Conservation (phyloP, 805 yeast species). For the Diddensiella transvaalensis region DNA sequence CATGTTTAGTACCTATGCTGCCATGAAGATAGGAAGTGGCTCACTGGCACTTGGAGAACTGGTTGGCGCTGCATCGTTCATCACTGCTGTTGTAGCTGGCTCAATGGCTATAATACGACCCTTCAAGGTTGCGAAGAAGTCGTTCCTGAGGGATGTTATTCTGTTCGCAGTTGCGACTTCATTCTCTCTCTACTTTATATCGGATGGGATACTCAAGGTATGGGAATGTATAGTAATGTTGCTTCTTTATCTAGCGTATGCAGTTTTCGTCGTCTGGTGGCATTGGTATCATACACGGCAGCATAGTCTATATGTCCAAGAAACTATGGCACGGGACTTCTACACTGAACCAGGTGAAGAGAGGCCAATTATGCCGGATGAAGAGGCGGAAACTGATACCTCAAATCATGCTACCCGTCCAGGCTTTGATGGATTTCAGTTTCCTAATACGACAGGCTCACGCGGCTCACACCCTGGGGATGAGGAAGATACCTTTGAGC, state of each 20-base stretch:
- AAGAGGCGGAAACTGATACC: constrained; percentile 14
- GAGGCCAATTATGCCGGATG: constrained; percentile 19
- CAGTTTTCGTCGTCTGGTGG: constrained; percentile 45
- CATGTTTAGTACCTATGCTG: constrained; percentile 76
- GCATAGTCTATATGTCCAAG: constrained; percentile 17
- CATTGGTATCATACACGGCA: constrained; percentile 33
- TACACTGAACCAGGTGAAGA: constrained; percentile 22
- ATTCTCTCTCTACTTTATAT: constrained; percentile 48
- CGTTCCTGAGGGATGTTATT: constrained; percentile 57
- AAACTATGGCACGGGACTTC: constrained; percentile 24
- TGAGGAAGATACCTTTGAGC: constrained; percentile 10
- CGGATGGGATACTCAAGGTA: constrained; percentile 52
- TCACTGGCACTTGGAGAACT: constrained; percentile 85
- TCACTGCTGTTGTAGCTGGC: constrained; percentile 77
- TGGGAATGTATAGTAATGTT: constrained; percentile 59
- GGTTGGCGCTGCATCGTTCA: constrained; percentile 85
- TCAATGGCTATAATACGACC: constrained; percentile 68
- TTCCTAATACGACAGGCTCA: background rate
- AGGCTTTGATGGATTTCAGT: background rate
- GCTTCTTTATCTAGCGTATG: constrained; percentile 54
- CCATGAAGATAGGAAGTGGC: constrained; percentile 67
- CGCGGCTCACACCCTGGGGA: background rate
- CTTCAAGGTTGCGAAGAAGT: constrained; percentile 44
- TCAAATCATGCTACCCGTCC: background rate
- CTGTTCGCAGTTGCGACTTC: constrained; percentile 53